Evolutionary conservation across 2,329 filamentous ascomycete species (phyloP).

Genomic region (Aspergillus hortae): DNA sequence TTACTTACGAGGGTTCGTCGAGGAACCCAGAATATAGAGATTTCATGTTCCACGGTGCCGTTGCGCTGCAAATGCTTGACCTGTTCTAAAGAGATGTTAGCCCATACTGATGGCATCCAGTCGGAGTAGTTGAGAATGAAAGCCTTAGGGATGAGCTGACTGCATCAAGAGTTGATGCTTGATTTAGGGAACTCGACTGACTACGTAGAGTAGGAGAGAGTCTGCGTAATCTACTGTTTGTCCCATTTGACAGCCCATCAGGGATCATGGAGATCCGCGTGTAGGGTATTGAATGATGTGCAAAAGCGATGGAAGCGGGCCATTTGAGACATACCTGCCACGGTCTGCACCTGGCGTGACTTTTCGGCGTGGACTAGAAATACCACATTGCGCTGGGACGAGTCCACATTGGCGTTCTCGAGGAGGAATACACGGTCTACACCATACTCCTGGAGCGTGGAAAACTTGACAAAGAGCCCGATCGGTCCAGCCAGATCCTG

Average conservation of each 20-base stretch:
- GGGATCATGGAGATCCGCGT: neutral
- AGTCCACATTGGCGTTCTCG: conserved; percentile 92
- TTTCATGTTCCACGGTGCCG: conserved; percentile 88
- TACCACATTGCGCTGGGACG: conserved; percentile 89
- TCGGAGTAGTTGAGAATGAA: conserved; percentile 35
- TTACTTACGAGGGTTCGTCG: conserved; percentile 88
- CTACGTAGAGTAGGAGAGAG: conserved; percentile 49
- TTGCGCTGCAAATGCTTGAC: conserved; percentile 86
- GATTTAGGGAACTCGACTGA: conserved; percentile 55
- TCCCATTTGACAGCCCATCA: conserved; percentile 34
- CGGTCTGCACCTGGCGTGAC: conserved; percentile 73
- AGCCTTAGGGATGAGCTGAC: conserved; percentile 42
- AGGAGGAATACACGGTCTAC: conserved; percentile 97
- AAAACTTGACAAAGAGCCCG: conserved; percentile 90
- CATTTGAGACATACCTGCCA: conserved; percentile 68
- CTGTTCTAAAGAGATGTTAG: conserved; percentile 69
- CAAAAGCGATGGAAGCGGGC: conserved; percentile 7
- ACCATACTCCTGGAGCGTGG: conserved; percentile 91
- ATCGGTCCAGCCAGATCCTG: conserved; percentile 84
- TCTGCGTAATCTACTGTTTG: conserved; percentile 59
- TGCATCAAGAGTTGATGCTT: conserved; percentile 13
- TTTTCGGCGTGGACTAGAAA: conserved; percentile 92
- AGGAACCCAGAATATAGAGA: conserved; percentile 94
- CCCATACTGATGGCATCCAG: conserved; percentile 53
- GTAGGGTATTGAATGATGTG: conserved; percentile 6